Evolutionary conservation across 176 grass and related monocot genomes (phyloP).

Genomic region (Avena atlantica): DNA sequence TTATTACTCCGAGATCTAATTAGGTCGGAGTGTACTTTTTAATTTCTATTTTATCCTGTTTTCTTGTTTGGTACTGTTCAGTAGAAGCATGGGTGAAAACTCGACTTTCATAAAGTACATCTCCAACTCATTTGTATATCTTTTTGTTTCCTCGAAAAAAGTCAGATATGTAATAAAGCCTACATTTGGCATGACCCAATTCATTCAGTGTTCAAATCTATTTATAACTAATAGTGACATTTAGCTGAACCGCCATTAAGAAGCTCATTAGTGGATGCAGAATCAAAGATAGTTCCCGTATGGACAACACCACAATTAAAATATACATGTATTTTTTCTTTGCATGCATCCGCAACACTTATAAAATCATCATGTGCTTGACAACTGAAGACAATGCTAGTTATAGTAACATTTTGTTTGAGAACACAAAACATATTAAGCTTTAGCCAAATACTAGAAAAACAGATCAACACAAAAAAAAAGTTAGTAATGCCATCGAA

Average conservation of each 20-base stretch:
- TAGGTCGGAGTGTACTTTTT: background rate
- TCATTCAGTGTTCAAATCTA: background rate
- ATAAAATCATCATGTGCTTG: background rate
- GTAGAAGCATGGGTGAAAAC: background rate
- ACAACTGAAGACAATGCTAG: background rate
- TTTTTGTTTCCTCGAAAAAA: constrained; percentile 7
- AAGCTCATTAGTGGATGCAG: background rate
- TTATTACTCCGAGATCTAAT: background rate
- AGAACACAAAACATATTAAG: background rate
- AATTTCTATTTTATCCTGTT: constrained; percentile 33
- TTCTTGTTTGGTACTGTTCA: background rate
- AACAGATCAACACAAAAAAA: constrained; percentile 10
- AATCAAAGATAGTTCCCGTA: constrained; percentile 9
- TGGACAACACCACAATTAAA: background rate
- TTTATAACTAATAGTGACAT: background rate
- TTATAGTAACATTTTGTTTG: background rate
- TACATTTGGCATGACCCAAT: background rate
- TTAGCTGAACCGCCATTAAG: constrained; percentile 25
- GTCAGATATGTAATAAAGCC: background rate
- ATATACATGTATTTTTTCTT: constrained; percentile 1
- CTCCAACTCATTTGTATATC: background rate
- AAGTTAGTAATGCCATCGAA: background rate
- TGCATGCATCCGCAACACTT: constrained; percentile 3
- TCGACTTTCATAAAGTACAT: background rate
- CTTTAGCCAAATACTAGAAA: background rate